Evolutionary conservation across 2,329 filamentous ascomycete species (phyloP).

Genomic region (Cordyceps javanica): DNA sequence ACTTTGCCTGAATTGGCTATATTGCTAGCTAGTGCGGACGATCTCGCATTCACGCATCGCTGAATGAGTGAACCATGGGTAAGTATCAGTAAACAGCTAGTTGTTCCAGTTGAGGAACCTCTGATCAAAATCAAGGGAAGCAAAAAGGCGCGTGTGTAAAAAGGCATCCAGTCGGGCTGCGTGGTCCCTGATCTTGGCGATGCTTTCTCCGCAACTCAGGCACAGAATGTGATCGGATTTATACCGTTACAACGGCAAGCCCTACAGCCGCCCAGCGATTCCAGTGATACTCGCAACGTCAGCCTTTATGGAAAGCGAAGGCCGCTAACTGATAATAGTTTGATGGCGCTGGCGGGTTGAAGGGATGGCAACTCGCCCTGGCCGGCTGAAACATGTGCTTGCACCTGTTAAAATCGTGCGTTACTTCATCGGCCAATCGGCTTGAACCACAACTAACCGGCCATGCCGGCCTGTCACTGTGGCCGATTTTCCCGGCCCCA

Average conservation of each 20-base stretch:
- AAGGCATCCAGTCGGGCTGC: background rate
- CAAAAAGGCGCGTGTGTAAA: background rate
- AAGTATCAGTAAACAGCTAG: background rate
- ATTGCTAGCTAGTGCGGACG: background rate
- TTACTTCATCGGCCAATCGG: background rate
- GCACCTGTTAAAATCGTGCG: background rate
- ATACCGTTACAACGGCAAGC: background rate
- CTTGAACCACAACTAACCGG: background rate
- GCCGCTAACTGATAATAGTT: background rate
- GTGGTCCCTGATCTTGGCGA: background rate
- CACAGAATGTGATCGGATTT: background rate
- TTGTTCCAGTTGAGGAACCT: too few species aligned
- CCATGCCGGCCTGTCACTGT: background rate
- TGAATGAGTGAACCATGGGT: background rate
- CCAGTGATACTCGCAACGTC: background rate
- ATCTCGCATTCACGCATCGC: conserved; percentile 4
- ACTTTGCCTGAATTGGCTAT: background rate
- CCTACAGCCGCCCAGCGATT: background rate
- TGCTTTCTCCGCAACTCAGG: background rate
- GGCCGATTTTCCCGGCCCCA: background rate
- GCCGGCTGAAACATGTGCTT: background rate
- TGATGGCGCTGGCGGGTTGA: background rate
- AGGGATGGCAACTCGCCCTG: background rate
- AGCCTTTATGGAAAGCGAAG: background rate
- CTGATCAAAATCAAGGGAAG: background rate